Evolutionary conservation across 352 stramenopile species (phyloP), one percentile per base, ranked within the genome.

Genomic region (Phytopythium vexans): DNA sequence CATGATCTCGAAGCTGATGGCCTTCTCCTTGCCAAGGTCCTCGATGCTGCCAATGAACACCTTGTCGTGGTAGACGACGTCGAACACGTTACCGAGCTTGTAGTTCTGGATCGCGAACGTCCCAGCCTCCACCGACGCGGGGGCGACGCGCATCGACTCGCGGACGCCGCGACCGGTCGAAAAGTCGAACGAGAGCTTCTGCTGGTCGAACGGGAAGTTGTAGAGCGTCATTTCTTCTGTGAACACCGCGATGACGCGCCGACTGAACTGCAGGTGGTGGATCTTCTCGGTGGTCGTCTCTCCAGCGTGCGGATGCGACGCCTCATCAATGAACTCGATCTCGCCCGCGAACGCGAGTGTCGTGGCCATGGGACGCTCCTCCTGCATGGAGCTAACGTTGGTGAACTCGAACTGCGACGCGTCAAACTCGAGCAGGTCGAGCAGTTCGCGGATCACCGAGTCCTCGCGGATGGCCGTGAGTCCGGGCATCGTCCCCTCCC

Each of bases 201-300:
- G 76, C 36, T 81, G 70, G 44, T 87, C 76, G 32, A 83, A 79
- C 8, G 76, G 76, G 45, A 87, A 87, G 46, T 59, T 72, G 37
- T 76, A 70, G 11, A 84, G 52, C 2, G 66, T 63, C 74, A 87
- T 84, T 41, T 87, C 70, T 41, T 83, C 76, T 3, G 47, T 81
- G 50, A 87, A 87, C 6, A 66, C 56, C 3, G 70, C 76, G 48
- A 68, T 58, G 2, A 81, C 50, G 1, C 72, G 70, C 0, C 70
- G 69, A 10, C 56, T 72, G 52, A 68, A 81, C 46, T 74, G 62
- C 0, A 80, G 44, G 32, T 82, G 63, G n/a, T 54, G 65, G 41
- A 77, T 27, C 27, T 56, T 51, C 46, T 74, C 56, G 11, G 52
- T 45, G 4, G 54, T 56, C 8, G 52, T 1, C n/a, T 11, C 14